Base-by-base conservation (phyloP, 108 stramenopile genomes). In the Schizochytrium sp. region DNA sequence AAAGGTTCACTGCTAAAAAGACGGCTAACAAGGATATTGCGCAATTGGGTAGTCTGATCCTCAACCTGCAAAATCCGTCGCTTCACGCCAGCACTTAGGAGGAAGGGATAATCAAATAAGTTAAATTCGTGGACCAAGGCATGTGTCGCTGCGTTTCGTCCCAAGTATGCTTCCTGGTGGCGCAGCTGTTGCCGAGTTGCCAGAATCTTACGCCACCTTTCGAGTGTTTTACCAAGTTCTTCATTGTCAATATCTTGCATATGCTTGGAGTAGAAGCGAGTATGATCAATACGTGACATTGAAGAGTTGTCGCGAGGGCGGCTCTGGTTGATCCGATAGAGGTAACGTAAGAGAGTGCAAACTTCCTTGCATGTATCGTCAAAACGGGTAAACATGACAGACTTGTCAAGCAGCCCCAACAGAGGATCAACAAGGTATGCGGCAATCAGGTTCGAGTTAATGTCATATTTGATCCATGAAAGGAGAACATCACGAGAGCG, bases 1-100 rank as follows among this genome's bases (percentile, higher is more conserved):
- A 50, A 94, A 2, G 93, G 93, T 10, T 15, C 45, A 45, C 53
- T 59, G 4, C 72, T 41, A 73, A 89, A 89, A 7, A 89, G 89
- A 12, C 47, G 40, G 87, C 89, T 72, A 19, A 83, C 46, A 56
- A 89, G 1, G 12, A 83, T 46, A 40, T 87, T 89, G 42, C 53
- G 89, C 8, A 88, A 3, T 58, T 83, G 56, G 46, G 38, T 7
- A 8, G 8, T 46, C 89, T 57, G 56, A 17, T 88, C 89, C 4
- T 89, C 89, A 42, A 88, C 46, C 0, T 47, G 44, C 89, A 89
- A 46, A 4, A 89, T 73, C n/a, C 50, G 41, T 10, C 89, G 72
- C 58, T 89, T 89, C 45, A 19, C 4, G 38, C 38, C 89, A n/a
- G 73, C 89, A 59, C 17, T 55, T 5, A 89, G 44, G 7, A 89